Evolutionary conservation across 345 rosid genomes (phyloP), one percentile per base, ranked within the genome.

Genomic region (Eucalyptus sp.): DNA sequence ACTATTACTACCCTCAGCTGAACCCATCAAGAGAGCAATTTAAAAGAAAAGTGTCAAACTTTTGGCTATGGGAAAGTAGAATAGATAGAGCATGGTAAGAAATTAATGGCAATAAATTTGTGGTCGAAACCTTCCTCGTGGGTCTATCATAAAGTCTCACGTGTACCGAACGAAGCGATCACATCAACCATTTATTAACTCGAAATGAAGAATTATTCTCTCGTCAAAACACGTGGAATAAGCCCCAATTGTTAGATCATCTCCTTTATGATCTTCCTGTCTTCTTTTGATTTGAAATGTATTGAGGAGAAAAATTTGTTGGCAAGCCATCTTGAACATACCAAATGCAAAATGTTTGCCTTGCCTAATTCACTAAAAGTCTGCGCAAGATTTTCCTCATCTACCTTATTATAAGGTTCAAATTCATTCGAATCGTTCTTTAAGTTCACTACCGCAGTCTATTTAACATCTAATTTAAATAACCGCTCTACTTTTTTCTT

Each of bases 251-350:
- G 7, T 24, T 41, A 76, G 41, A 37, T 10, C 27, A 41, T 37
- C 0, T 20, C 83, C 7, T 7, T 33, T 9, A 17, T 1, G 6
- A 10, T 24, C 5, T 56, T 56, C 1, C 24, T 2, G 3, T 56
- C 62, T 52, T 52, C 58, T 56, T 56, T 56, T 11, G 13, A 76
- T 20, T 20, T 41, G 48, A 11, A 37, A 41, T 41, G 14, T 20
- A 20, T 3, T 13, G 8, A 1, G 13, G 12, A 20, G 83, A 37
- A 41, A 76, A 37, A 22, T 37, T 76, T 41, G 13, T 41, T 24
- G 13, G 8, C 48, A 41, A 76, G 48, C 15, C 48, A 20, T 10
- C 48, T 41, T 10, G 83, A 15, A 11, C 83, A 76, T 6, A 20
- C 15, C 48, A 7, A 76, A 76, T 6, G 48, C 29, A 76, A 37